A percentile compares a stretch with the other conserved stretches of the same genome.
Conservation (phyloP, 2,329 filamentous ascomycete genomes). For the Exutisphaerella laricina region DNA sequence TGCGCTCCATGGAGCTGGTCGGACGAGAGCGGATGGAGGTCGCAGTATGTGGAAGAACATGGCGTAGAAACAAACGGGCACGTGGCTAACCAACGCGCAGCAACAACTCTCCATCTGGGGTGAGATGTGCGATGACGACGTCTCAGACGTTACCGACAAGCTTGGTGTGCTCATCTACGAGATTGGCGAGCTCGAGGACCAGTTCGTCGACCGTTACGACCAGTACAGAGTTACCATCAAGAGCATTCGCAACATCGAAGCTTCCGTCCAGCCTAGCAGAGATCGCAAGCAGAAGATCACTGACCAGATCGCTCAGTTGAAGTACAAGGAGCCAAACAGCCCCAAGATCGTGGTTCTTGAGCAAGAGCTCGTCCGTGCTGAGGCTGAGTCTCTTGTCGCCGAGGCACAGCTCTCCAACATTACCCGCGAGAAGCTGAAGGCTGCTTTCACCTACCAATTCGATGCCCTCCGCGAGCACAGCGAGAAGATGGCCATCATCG, state of each 20-base stretch:
- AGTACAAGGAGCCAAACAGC: conserved; percentile 99
- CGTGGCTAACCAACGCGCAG: conserved; percentile 41
- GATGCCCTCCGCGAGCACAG: conserved; percentile 95
- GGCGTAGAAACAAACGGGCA: background rate
- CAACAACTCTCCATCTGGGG: conserved; percentile 99
- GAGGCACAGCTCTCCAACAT: conserved; percentile 99
- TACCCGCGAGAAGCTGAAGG: conserved; percentile 98
- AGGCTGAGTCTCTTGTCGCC: conserved; percentile 97
- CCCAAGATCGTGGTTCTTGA: conserved; percentile 96
- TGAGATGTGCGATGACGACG: conserved; percentile 90
- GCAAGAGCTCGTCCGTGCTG: conserved; percentile 95
- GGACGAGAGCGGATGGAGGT: conserved; percentile 97
- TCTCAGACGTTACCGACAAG: conserved; percentile 98
- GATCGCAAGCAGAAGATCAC: conserved; percentile 99
- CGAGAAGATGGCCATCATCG: conserved; percentile 97
- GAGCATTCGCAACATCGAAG: conserved; percentile 98
- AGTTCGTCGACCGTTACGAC: conserved; percentile 98
- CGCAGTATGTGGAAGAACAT: conserved; percentile 72
- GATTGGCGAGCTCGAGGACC: conserved; percentile 95
- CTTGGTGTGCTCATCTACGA: conserved; percentile 95
- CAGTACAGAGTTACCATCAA: conserved; percentile 99
- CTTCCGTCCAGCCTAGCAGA: conserved; percentile 93
- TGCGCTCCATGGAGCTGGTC: conserved; percentile 95
- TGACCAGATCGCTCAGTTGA: conserved; percentile 96
- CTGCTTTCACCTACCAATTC: conserved; percentile 96